Evolutionary conservation across 2,329 filamentous ascomycete genomes (phyloP), one percentile per base, ranked within the genome.

Genomic region (Ophidiomyces ophidiicola): DNA sequence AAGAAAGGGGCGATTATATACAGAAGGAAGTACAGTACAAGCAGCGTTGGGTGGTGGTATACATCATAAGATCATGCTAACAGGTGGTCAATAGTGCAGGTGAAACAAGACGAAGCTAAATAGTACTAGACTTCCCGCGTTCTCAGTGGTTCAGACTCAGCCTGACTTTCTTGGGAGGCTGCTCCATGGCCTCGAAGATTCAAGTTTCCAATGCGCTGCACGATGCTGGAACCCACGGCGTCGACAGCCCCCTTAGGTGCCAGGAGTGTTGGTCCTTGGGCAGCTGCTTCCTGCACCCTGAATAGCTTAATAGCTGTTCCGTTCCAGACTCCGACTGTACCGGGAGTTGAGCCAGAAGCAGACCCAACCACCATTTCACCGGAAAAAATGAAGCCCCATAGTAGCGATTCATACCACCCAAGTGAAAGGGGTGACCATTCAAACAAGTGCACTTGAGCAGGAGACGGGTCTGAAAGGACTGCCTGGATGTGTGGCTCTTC

Each of bases 331-430:
- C 90, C 88, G 21, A 87, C 83, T 2, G 83, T 87, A 20, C 87
- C 87, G 55, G 81, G 87, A 0, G 80, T 76, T 11, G 59, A 58
- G 21, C 61, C 62, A 14, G 57, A 54, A 21, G 59, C 57, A 4
- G 61, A 57, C 3, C 60, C 62, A 8, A 64, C 62, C 42, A 86
- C 77, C 78, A 94, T 84, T 63, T 98, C 90, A 51, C 78, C 80
- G 19, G 82, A 78, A 57, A 94, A 96, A 38, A 94, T 77, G 50
- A 94, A 83, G 11, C 85, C 80, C 90, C 90, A 98, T 6, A 98
- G 69, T 8, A 96, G 69, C 4, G 84, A 88, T 60, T 94, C 85
- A 58, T 96, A 94, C 90, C 90, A 96, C 34, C 87, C 88, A 36
- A 96, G 69, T 0, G 84, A 82, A 23, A 94, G 68, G 0, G 83